Percentiles rank a stretch among this genome's conserved stretches.
phyloP scores from a whole-genome alignment of 2,329 filamentous ascomycete genomes.

The Bipolaris sorokiniana region DNA sequence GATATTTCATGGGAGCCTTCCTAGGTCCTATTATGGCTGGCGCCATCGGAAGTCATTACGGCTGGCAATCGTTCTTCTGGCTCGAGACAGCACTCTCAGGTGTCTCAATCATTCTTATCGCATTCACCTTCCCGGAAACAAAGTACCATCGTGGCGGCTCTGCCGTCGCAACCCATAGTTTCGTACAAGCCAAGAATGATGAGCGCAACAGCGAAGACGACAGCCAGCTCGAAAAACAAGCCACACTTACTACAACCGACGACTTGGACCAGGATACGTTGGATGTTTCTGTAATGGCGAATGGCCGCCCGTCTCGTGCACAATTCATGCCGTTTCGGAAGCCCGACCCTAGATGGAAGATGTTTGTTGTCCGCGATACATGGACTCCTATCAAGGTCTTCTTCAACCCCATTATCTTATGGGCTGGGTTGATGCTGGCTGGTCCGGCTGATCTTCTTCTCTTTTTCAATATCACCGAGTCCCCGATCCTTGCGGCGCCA shows the following conservation, averaged over 20 bases:
- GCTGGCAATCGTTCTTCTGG: constrained; percentile 58
- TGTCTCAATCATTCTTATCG: constrained; percentile 49
- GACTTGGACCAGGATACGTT: constrained; percentile 34
- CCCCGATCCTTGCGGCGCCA: constrained; percentile 53
- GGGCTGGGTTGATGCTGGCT: constrained; percentile 45
- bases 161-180: neutral
- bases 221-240: constrained; percentile 38
- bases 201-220: constrained; percentile 7
- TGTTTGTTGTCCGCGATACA: constrained; percentile 50
- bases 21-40: constrained; percentile 54
- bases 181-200: neutral
- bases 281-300: constrained; percentile 26
- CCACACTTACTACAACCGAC: constrained; percentile 19
- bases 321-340: constrained; percentile 50
- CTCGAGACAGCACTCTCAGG: constrained; percentile 50
- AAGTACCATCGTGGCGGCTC: constrained; percentile 46
- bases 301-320: constrained; percentile 48
- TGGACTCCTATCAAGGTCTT: constrained; percentile 52
- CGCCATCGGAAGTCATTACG: constrained; percentile 50
- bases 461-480: constrained; percentile 60
- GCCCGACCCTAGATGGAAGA: constrained; percentile 50
- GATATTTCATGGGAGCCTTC: constrained; percentile 53
- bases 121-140: constrained; percentile 53
- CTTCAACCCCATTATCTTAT: constrained; percentile 54
- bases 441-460: constrained; percentile 53